Conservation (phyloP, 106 monocot species). For the Allium fistulosum region DNA sequence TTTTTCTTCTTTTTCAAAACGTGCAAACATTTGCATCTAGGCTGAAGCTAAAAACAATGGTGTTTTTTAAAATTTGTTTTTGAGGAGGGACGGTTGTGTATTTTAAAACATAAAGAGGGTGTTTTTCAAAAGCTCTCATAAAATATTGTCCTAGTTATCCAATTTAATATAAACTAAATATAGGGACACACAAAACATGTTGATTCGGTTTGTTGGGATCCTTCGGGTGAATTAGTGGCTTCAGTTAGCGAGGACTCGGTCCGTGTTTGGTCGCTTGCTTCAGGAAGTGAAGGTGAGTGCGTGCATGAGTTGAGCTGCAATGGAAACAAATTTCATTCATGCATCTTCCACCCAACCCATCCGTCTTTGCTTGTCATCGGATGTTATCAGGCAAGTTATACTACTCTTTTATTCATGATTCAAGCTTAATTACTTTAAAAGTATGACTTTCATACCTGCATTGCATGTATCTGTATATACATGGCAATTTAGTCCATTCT, state of each 20-base stretch:
- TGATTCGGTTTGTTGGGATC: slow-evolving; percentile 84
- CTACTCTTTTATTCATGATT: no score
- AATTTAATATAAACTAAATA: neutral
- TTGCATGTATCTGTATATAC: no score
- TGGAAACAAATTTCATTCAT: slow-evolving; percentile 87
- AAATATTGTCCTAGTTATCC: neutral
- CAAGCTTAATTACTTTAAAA: no score
- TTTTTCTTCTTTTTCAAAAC: no score
- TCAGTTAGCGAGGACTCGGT: slow-evolving; percentile 95
- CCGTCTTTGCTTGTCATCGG: slow-evolving; percentile 60
- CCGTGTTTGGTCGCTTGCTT: slow-evolving; percentile 73
- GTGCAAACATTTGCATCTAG: no score
- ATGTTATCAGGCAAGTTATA: slow-evolving; percentile 52
- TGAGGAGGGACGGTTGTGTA: no score
- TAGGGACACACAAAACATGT: slow-evolving; percentile 77
- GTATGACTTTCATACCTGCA: no score
- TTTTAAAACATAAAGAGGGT: neutral
- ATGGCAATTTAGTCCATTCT: no score
- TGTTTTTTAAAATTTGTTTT: no score
- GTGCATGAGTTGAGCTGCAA: slow-evolving; percentile 68
- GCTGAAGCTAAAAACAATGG: no score
- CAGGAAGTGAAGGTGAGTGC: slow-evolving; percentile 69
- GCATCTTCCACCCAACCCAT: slow-evolving; percentile 82
- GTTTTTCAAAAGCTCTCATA: neutral
- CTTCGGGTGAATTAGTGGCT: slow-evolving; percentile 67